Percentiles rank a stretch among this genome's conserved stretches.
phyloP scores from a whole-genome alignment of 352 stramenopile species.

The Lagenidium sp. region DNA sequence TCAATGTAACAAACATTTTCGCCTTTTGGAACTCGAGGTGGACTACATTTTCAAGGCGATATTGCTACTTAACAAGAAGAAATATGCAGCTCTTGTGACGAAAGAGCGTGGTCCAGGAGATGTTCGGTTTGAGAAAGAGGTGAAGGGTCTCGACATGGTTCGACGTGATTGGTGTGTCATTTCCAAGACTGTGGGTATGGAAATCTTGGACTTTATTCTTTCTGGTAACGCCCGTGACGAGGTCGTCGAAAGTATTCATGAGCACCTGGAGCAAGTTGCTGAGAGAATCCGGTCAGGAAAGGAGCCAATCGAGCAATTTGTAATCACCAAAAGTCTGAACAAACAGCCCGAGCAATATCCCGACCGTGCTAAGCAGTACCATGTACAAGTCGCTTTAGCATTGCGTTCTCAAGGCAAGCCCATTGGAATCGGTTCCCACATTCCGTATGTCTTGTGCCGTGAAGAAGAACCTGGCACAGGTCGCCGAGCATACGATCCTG shows the following conservation, averaged over 20 bases:
- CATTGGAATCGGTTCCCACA: conserved; percentile 98
- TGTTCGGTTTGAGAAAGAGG: conserved; percentile 91
- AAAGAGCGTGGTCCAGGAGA: conserved; percentile 68
- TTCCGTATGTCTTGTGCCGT: conserved; percentile 96
- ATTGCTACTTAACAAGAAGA: conserved; percentile 99
- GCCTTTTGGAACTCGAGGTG: conserved; percentile 98
- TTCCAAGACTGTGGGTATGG: conserved; percentile 95
- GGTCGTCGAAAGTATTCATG: conserved; percentile 95
- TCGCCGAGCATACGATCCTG: conserved; percentile 78
- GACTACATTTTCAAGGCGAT: conserved; percentile 99
- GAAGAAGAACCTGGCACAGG: conserved; percentile 71
- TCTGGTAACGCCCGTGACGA: conserved; percentile 92
- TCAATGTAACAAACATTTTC: conserved; percentile 99
- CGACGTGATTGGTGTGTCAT: conserved; percentile 98
- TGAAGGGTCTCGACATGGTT: conserved; percentile 98
- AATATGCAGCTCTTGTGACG: conserved; percentile 97
- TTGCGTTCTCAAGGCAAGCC: conserved; percentile 93
- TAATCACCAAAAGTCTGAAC: conserved; percentile 99
- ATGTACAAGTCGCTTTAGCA: conserved; percentile 97
- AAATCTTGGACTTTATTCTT: conserved; percentile 97
- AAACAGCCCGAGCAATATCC: conserved; percentile 98
- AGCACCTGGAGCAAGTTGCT: conserved; percentile 90
- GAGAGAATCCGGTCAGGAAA: conserved; percentile 92
- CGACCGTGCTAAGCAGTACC: conserved; percentile 94
- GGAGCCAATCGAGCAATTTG: conserved; percentile 94